Evolutionary conservation across 2,329 filamentous ascomycete species (phyloP).

Genomic region (Venturia nashicola): DNA sequence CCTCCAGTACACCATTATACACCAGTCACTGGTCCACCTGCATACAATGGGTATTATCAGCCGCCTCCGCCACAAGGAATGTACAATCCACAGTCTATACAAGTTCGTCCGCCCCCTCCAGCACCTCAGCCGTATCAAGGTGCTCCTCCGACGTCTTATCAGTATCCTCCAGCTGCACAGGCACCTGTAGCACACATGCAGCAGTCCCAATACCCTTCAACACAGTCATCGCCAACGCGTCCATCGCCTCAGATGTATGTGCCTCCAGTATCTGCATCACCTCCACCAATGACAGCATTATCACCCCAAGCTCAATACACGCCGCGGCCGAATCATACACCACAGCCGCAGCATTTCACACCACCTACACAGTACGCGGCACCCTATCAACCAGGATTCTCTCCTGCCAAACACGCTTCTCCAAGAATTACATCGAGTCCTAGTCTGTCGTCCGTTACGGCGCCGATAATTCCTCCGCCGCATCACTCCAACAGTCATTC

Average conservation of each 20-base stretch:
- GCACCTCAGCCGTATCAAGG: neutral
- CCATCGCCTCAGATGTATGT: neutral
- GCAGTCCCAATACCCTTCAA: neutral
- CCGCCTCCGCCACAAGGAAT: neutral
- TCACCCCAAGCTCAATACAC: conserved; percentile 1
- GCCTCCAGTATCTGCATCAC: neutral
- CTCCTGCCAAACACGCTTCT: conserved; percentile 3
- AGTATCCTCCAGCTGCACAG: neutral
- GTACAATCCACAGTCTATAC: neutral
- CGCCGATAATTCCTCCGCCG: neutral
- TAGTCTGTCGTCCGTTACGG: neutral
- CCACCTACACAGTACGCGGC: neutral
- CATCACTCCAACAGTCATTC: neutral
- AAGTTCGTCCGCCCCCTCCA: neutral
- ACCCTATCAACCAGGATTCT: conserved; percentile 3
- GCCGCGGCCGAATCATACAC: neutral
- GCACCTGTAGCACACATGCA: neutral
- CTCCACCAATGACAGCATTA: neutral
- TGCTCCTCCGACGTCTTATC: neutral
- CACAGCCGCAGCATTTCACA: neutral
- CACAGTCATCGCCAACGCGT: neutral
- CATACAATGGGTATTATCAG: neutral
- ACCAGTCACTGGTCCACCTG: neutral
- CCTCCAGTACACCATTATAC: neutral
- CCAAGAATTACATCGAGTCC: conserved; percentile 2